phyloP scores from a whole-genome alignment of 192 early-diverging fungal species.

The Mortierella hygrophila region DNA sequence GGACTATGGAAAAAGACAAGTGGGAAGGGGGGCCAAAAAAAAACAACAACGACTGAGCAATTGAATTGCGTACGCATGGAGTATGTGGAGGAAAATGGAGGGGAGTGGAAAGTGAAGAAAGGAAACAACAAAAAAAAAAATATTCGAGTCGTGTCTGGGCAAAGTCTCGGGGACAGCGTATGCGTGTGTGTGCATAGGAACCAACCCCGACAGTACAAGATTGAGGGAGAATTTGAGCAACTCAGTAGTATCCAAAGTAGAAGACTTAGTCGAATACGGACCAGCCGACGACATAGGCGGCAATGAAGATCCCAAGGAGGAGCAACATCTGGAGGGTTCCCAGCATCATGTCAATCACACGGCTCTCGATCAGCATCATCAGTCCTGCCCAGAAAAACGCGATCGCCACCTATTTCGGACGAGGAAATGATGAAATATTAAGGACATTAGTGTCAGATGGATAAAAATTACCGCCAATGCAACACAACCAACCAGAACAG shows the following conservation, averaged over 20 bases:
- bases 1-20: not conserved
- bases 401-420: constrained; percentile 5
- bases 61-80: not conserved
- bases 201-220: constrained; percentile 3
- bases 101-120: not conserved
- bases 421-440: not conserved
- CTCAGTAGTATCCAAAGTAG: not conserved
- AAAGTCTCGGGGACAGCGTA: not conserved
- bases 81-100: not conserved
- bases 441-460: not conserved
- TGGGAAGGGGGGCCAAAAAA: not conserved
- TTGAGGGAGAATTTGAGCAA: not conserved
- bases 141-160: no score
- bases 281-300: constrained; percentile 35
- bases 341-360: constrained; percentile 19
- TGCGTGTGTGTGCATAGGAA: not conserved
- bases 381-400: constrained; percentile 27
- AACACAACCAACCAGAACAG: not conserved
- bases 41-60: not conserved
- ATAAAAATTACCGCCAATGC: not conserved
- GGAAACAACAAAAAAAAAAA: not conserved
- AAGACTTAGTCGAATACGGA: not conserved
- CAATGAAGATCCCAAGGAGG: constrained; percentile 38
- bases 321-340: constrained; percentile 33
- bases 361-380: constrained; percentile 29